phyloP scores from a whole-genome alignment of 1,139 yeast genomes.

The Yamadazyma pseudoaaseri region DNA sequence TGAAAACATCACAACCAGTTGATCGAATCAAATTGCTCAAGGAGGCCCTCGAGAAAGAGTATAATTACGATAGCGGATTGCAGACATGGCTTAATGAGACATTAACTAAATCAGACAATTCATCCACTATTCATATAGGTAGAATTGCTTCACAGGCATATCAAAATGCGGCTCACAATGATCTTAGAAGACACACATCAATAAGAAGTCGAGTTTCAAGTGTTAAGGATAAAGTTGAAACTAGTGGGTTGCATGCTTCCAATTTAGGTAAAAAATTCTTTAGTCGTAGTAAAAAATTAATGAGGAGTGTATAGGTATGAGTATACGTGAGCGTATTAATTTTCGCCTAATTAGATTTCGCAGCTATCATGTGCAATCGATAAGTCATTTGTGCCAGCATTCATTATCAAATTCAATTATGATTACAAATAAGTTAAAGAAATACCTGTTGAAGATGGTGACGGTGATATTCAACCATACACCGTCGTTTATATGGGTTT shows the following conservation, averaged over 20 bases:
- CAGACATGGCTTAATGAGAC: constrained; percentile 46
- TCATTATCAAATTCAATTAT: too few relatives aligned
- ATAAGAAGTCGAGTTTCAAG: constrained; percentile 42
- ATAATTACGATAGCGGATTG: constrained; percentile 44
- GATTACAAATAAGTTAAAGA: constrained; percentile 5
- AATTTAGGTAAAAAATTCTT: constrained; percentile 44
- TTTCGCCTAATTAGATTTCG: background rate
- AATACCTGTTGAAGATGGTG: constrained; percentile 22
- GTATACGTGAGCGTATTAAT: too few relatives aligned
- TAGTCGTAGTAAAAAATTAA: constrained; percentile 40
- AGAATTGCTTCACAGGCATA: constrained; percentile 46
- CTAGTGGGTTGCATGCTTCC: constrained; percentile 41
- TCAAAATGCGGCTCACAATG: constrained; percentile 47
- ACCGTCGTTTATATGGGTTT: constrained; percentile 60
- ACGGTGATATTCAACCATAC: constrained; percentile 43
- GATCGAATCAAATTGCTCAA: constrained; percentile 41
- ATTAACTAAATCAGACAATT: constrained; percentile 32
- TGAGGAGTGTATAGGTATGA: constrained; percentile 25
- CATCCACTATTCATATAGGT: constrained; percentile 43
- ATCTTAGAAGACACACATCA: constrained; percentile 42
- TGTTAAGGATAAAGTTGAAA: constrained; percentile 46
- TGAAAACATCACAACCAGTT: constrained; percentile 41
- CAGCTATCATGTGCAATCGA: constrained; percentile 1
- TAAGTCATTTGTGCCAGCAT: background rate
- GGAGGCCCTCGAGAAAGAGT: constrained; percentile 42